Base-by-base conservation (phyloP, 2,329 filamentous ascomycete species). In the Pseudocercospora musae region DNA sequence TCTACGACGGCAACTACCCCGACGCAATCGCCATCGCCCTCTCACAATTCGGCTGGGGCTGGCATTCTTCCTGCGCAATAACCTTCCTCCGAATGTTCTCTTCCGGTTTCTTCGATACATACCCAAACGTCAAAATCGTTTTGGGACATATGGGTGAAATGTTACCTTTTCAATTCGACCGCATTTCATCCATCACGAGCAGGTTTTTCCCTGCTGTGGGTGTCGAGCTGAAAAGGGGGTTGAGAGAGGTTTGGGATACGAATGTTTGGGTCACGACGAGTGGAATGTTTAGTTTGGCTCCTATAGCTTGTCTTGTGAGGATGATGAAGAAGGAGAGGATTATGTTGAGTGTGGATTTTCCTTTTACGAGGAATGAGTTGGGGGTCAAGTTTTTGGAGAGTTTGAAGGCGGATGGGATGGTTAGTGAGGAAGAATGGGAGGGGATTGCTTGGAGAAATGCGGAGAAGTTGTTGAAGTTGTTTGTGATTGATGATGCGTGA, bases 211-310 rank as follows among this genome's bases (percentile, higher is more conserved):
- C 48, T 29, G 48, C 23, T 10, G 48, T 50, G 10, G 48, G 48
- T 1, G 23, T 29, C 5, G 6, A 29, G 23, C 7, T 50, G 23
- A 62, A 62, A 76, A 2, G 65, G 72, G 9, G 57, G n/a, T 78
- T 85, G 46, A 66, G 70, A 21, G 73, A 52, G 21, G 69, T 73
- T 13, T 78, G 74, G 75, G 75, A 74, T 3, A 60, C 78, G 64
- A 86, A 86, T 62, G 72, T 86, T 6, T 86, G 83, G 83, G 69
- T 86, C 25, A 86, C 84, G 4, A 85, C 84, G 1, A 81, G 79
- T 65, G 84, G 83, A 0, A 79, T 82, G 64, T 86, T 81, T 71
- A 78, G 76, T 27, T 58, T 85, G 23, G 75, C 78, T 21, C 80
- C 83, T 0, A 66, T 86, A 71, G 75, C 75, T 42, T 75, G 72